These are phyloP conservation scores for Heracleum sosnowskyi DNA, from an alignment of 129 eudicot species.

Conservation along the genomic window DNA sequence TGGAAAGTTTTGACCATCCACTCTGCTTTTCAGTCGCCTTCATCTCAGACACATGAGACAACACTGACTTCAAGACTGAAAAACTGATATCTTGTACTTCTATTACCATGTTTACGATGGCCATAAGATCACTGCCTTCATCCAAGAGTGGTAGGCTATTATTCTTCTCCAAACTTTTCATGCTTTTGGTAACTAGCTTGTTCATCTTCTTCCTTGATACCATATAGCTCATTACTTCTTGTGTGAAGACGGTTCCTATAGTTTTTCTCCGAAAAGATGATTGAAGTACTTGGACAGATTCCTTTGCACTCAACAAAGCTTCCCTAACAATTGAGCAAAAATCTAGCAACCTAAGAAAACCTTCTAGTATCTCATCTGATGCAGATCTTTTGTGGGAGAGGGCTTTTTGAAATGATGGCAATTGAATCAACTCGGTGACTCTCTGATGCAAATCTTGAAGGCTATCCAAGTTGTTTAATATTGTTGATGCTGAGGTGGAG, in stretches of 20 bases:
- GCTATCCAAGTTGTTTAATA: slow-evolving; percentile 1
- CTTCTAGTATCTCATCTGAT: slow-evolving; percentile 15
- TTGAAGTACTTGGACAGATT: slow-evolving; percentile 14
- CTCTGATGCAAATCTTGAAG: neutral
- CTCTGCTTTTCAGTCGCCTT: slow-evolving; percentile 14
- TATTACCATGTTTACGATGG: slow-evolving; percentile 11
- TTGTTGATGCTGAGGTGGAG: slow-evolving; percentile 6
- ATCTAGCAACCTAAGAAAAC: slow-evolving; percentile 8
- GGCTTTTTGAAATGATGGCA: neutral
- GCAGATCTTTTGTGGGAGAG: neutral
- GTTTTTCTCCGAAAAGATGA: slow-evolving; percentile 21
- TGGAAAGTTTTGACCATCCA: slow-evolving; percentile 20
- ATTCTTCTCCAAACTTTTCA: slow-evolving; percentile 7
- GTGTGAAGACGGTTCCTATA: neutral
- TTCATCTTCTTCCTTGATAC: slow-evolving; percentile 17
- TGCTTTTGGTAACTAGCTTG: slow-evolving; percentile 13
- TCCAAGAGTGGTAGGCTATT: no score
- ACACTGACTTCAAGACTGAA: slow-evolving; percentile 11
- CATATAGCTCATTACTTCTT: slow-evolving; percentile 10
- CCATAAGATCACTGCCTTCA: neutral
- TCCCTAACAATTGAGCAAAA: neutral
- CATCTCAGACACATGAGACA: slow-evolving; percentile 8
- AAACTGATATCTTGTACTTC: slow-evolving; percentile 12
- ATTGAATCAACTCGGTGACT: neutral
- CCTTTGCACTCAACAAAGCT: slow-evolving; percentile 1